These are phyloP conservation scores for Ceratobasidium sp. DNA, from an alignment of 1,284 basidiomycete genomes.

Conservation along the genomic window DNA sequence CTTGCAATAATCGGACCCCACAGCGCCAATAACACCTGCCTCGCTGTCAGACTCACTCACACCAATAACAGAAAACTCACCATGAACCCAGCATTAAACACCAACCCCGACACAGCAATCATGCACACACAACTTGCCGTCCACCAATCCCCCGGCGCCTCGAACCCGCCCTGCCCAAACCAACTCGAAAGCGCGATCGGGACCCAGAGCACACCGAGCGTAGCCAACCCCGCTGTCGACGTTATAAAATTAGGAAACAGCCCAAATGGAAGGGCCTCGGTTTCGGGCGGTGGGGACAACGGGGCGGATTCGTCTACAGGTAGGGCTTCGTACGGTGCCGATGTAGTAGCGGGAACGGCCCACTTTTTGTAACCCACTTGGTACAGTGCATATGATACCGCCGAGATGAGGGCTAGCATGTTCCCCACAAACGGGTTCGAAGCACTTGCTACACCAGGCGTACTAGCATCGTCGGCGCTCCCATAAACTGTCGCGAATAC, in stretches of 20 bases:
- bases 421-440: conserved; percentile 75
- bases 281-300: no score
- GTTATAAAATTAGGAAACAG: conserved; percentile 42
- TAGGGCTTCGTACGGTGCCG: not conserved
- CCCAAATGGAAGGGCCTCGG: conserved; percentile 37
- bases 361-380: conserved; percentile 83
- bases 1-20: conserved; percentile 88
- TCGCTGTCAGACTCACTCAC: conserved; percentile 18
- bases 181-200: conserved; percentile 35
- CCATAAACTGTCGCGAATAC: conserved; percentile 79
- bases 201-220: conserved; percentile 40
- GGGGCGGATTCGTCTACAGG: not conserved
- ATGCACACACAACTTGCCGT: conserved; percentile 32
- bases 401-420: conserved; percentile 71
- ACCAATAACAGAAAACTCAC: conserved; percentile 37
- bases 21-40: conserved; percentile 71
- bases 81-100: conserved; percentile 40
- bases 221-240: conserved; percentile 39
- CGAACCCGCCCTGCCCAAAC: conserved; percentile 34
- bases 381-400: conserved; percentile 72
- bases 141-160: conserved; percentile 33
- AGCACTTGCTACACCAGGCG: conserved; percentile 45
- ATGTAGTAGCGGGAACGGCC: conserved; percentile 59
- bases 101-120: conserved; percentile 36
- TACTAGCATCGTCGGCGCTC: conserved; percentile 53